Evolutionary conservation across 495 filamentous ascomycete species (phyloP).

Genomic region (Penicillium desertorum): DNA sequence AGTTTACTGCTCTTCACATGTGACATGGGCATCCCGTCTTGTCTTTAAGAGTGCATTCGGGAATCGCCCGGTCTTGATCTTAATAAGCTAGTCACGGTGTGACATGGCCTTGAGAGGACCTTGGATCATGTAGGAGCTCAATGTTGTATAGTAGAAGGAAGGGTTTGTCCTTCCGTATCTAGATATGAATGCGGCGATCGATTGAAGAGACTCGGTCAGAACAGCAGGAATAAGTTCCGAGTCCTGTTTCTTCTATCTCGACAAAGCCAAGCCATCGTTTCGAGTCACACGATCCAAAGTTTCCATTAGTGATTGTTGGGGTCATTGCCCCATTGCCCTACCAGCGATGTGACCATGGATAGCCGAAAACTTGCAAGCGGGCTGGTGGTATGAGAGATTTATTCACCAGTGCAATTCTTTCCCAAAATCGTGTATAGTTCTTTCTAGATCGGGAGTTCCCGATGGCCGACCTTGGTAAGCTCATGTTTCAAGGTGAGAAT

Average conservation of each 20-base stretch:
- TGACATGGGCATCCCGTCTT: too few species aligned
- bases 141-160: not conserved
- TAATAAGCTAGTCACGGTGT: too few species aligned
- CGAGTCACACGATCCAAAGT: too few species aligned
- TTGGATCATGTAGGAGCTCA: too few species aligned
- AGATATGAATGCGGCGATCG: not conserved
- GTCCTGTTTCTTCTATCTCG: not conserved
- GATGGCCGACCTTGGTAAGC: not conserved
- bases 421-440: too few species aligned
- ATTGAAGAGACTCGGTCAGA: not conserved
- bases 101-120: too few species aligned
- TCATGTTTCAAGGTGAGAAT: conserved; percentile 1
- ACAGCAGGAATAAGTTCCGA: not conserved
- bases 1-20: too few species aligned
- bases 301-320: not conserved
- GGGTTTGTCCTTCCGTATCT: not conserved
- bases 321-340: not conserved
- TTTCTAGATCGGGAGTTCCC: not conserved
- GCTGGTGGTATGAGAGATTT: not conserved
- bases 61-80: too few species aligned
- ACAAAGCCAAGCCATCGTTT: not conserved
- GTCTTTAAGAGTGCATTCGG: too few species aligned
- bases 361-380: not conserved
- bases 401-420: not conserved
- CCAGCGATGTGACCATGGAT: not conserved